Evolutionary conservation across 2,329 filamentous ascomycete genomes (phyloP).

Genomic region (Pseudogymnoascus sp.): DNA sequence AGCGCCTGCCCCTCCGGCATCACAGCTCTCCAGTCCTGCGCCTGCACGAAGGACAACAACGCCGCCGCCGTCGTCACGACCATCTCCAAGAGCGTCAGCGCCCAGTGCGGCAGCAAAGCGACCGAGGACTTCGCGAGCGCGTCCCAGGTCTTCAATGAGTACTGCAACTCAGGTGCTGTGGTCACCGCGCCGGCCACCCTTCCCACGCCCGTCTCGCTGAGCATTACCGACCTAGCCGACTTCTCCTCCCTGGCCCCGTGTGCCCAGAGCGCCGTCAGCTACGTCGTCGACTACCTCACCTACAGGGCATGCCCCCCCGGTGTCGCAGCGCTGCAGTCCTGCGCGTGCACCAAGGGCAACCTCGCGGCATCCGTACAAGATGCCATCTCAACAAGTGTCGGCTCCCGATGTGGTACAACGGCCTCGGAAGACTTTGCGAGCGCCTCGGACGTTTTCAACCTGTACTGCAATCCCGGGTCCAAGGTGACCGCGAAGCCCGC

Average conservation of each 20-base stretch:
- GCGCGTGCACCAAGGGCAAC: constrained; percentile 36
- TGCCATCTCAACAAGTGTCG: constrained; percentile 33
- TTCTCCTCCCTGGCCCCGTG: constrained; percentile 38
- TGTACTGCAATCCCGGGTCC: constrained; percentile 40
- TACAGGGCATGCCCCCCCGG: constrained; percentile 35
- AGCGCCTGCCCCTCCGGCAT: constrained; percentile 36
- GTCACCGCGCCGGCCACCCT: constrained; percentile 11
- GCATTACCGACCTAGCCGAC: constrained; percentile 12
- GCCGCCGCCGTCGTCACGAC: constrained; percentile 1
- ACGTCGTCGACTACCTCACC: constrained; percentile 37
- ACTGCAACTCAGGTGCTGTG: constrained; percentile 37
- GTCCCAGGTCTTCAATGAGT: constrained; percentile 36
- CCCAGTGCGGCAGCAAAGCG: constrained; percentile 38
- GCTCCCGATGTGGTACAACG: constrained; percentile 36
- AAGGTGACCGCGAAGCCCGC: constrained; percentile 23
- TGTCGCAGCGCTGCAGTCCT: constrained; percentile 39
- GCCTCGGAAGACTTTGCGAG: constrained; percentile 41
- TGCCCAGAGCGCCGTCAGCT: constrained; percentile 37
- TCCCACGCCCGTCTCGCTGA: neutral
- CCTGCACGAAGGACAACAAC: constrained; percentile 34
- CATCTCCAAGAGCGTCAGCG: constrained; percentile 34
- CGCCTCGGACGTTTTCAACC: constrained; percentile 35
- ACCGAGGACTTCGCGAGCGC: constrained; percentile 41
- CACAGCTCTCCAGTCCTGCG: constrained; percentile 40
- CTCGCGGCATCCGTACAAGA: neutral